These are phyloP conservation scores for Mycena rosella DNA, from an alignment of 768 basidiomycete genomes.

Conservation along the genomic window DNA sequence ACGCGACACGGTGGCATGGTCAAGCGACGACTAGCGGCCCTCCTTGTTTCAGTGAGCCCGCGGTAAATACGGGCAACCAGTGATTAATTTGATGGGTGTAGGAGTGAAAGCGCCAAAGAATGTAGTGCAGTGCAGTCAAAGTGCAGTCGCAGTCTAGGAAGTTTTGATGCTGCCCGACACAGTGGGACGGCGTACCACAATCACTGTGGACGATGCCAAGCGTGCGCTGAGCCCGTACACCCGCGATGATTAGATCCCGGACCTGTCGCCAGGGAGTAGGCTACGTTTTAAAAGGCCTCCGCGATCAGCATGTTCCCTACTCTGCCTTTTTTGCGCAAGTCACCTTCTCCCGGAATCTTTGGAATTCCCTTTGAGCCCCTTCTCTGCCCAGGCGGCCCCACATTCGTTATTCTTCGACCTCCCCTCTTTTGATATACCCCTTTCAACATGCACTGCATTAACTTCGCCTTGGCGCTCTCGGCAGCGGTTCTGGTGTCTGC, in stretches of 20 bases:
- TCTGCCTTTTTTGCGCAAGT: slow-evolving; percentile 17
- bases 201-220: not conserved
- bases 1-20: too few species aligned
- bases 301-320: not conserved
- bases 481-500: slow-evolving; percentile 22
- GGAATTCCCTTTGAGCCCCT: slow-evolving; percentile 14
- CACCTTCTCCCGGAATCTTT: not conserved
- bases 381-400: slow-evolving; percentile 25
- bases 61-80: too few species aligned
- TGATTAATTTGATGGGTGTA: too few species aligned
- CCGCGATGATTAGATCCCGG: not conserved
- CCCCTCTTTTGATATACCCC: slow-evolving; percentile 18
- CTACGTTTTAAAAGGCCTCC: not conserved
- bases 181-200: not conserved
- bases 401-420: slow-evolving; percentile 19
- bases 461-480: slow-evolving; percentile 20
- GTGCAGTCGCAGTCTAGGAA: too few species aligned
- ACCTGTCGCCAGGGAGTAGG: too few species aligned
- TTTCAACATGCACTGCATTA: slow-evolving; percentile 25
- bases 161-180: not conserved
- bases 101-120: too few species aligned
- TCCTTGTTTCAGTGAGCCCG: too few species aligned
- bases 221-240: not conserved
- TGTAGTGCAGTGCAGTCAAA: too few species aligned
- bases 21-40: too few species aligned